These are phyloP conservation scores for Aureobasidium sp. DNA, from an alignment of 2,329 filamentous ascomycete genomes.

Conservation along the genomic window DNA sequence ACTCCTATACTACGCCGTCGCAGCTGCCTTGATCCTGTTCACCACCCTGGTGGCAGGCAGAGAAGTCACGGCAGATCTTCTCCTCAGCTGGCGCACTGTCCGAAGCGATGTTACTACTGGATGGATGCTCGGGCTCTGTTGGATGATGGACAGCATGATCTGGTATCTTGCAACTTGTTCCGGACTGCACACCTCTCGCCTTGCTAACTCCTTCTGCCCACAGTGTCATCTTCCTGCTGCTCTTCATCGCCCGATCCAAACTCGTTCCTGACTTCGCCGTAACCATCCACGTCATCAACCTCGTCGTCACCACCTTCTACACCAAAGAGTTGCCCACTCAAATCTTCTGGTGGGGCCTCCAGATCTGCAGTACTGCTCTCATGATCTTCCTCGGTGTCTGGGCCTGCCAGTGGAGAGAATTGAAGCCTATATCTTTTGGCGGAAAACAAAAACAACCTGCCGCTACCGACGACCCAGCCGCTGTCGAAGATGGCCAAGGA, in stretches of 20 bases:
- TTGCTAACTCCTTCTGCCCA: neutral
- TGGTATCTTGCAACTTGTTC: constrained; percentile 43
- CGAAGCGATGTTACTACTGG: constrained; percentile 62
- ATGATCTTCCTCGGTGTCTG: constrained; percentile 74
- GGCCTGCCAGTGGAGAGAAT: constrained; percentile 84
- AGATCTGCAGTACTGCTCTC: constrained; percentile 52
- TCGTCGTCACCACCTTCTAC: constrained; percentile 71
- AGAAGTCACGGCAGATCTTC: constrained; percentile 50
- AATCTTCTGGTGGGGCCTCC: constrained; percentile 78
- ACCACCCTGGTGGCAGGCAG: constrained; percentile 60
- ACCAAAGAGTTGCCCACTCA: constrained; percentile 68
- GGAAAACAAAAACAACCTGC: constrained; percentile 38
- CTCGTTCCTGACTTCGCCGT: constrained; percentile 91
- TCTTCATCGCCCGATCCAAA: constrained; percentile 82
- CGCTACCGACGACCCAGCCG: constrained; percentile 17
- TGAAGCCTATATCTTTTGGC: constrained; percentile 82
- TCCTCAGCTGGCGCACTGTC: constrained; percentile 58
- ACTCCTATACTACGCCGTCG: constrained; percentile 56
- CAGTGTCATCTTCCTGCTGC: constrained; percentile 75
- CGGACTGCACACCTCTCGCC: neutral
- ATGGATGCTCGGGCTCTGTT: constrained; percentile 62
- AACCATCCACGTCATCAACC: constrained; percentile 77
- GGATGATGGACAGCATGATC: constrained; percentile 58
- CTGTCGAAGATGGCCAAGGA: constrained; percentile 32
- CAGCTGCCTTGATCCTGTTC: constrained; percentile 58